Evolutionary conservation across 2,329 filamentous ascomycete species (phyloP).

Genomic region (Stagonosporopsis tanaceti): DNA sequence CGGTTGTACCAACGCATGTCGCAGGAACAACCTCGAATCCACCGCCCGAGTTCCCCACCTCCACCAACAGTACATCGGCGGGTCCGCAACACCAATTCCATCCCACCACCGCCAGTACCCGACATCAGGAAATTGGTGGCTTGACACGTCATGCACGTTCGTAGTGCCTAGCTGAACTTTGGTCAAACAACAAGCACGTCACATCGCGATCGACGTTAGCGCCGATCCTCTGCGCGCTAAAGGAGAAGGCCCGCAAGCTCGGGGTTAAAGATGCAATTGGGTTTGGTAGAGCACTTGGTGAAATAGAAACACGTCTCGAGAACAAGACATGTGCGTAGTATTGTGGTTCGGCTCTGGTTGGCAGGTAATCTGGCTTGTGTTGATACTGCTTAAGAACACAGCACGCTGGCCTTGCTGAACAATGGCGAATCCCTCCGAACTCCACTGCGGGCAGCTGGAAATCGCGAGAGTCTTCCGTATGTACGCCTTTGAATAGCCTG

Average conservation of each 20-base stretch:
- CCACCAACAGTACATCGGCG: too few relatives aligned
- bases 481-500: background rate
- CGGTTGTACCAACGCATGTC: too few relatives aligned
- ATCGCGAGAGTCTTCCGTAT: background rate
- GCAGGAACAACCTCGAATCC: too few relatives aligned
- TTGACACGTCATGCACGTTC: constrained; percentile 8
- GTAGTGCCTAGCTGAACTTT: constrained; percentile 8
- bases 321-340: too few relatives aligned
- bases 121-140: background rate
- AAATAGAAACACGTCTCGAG: background rate
- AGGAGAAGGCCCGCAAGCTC: background rate
- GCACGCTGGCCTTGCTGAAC: background rate
- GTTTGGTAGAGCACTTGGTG: background rate
- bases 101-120: background rate
- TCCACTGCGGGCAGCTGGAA: background rate
- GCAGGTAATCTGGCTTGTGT: background rate
- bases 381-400: too few relatives aligned
- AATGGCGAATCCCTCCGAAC: background rate
- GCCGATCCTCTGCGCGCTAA: constrained; percentile 9
- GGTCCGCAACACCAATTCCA: background rate
- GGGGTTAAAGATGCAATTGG: too few relatives aligned
- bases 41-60: too few relatives aligned
- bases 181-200: constrained; percentile 18
- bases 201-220: constrained; percentile 17
- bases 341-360: background rate